Conservation (phyloP, 2,329 filamentous ascomycete genomes). For the Arachnopeziza araneosa region DNA sequence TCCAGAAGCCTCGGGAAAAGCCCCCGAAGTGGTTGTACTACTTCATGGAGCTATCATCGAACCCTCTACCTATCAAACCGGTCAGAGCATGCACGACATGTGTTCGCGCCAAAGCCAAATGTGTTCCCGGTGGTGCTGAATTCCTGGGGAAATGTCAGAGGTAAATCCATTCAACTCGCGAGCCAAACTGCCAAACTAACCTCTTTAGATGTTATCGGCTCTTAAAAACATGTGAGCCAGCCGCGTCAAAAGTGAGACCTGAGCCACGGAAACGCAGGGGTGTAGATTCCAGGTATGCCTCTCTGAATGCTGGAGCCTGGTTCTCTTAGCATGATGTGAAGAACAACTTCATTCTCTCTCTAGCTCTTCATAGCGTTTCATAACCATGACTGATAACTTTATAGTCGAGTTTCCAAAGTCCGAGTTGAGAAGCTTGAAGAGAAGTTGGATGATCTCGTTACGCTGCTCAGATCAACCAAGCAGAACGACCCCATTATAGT, state of each 20-base stretch:
- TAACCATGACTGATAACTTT: neutral
- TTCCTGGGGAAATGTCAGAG: neutral
- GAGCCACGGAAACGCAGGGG: constrained; percentile 9
- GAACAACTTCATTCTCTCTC: neutral
- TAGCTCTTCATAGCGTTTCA: neutral
- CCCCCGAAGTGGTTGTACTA: neutral
- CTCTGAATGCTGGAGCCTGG: too few species aligned
- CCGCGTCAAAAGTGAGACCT: constrained; percentile 2
- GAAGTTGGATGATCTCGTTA: constrained; percentile 18
- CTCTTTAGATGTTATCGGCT: constrained; percentile 16
- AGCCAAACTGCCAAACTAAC: neutral
- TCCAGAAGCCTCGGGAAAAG: too few species aligned
- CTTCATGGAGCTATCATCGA: neutral
- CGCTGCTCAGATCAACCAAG: constrained; percentile 11
- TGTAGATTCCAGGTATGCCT: constrained; percentile 5
- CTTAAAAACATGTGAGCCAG: constrained; percentile 14
- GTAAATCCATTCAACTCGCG: neutral
- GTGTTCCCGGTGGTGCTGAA: neutral
- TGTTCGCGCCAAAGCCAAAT: neutral
- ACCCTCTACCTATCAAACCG: neutral
- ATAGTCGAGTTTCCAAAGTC: constrained; percentile 7
- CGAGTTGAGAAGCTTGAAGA: constrained; percentile 19
- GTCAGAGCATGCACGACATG: neutral
- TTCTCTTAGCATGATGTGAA: neutral
- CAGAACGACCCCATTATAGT: neutral